Evolutionary conservation across 257 asterid genomes (phyloP).

Genomic region (Coffea eugenioides): DNA sequence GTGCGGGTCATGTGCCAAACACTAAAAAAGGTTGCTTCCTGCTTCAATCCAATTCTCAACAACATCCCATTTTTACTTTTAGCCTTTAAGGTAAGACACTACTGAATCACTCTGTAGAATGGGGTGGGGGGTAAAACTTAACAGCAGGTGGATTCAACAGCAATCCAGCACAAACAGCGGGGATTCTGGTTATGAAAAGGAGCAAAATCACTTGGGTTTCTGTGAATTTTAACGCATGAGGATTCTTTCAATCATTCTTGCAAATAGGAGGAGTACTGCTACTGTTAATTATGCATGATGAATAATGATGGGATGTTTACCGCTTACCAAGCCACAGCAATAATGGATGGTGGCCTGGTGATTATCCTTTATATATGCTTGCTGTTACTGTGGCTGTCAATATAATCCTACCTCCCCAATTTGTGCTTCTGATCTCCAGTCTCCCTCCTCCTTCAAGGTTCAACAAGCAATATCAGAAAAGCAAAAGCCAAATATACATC

Average conservation of each 20-base stretch:
- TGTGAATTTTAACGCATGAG: not conserved
- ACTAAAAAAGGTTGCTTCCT: not conserved
- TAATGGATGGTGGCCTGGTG: not conserved
- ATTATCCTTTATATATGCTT: not conserved
- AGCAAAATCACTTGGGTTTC: constrained; percentile 4
- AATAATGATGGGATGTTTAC: constrained; percentile 4
- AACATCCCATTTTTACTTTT: not conserved
- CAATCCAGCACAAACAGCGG: not conserved
- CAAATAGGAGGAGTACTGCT: not conserved
- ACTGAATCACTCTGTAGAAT: not conserved
- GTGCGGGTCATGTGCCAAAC: constrained; percentile 5
- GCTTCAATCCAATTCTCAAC: constrained; percentile 7
- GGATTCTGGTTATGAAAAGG: not conserved
- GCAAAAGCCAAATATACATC: not conserved
- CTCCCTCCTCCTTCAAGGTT: not conserved
- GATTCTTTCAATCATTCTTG: not conserved
- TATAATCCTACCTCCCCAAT: not conserved
- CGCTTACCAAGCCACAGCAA: not conserved
- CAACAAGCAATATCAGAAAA: not conserved
- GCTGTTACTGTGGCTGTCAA: not conserved
- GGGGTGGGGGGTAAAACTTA: too few relatives aligned
- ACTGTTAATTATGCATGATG: not conserved
- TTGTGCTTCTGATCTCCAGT: not conserved
- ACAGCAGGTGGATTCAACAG: not conserved
- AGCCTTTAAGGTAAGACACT: too few relatives aligned